Conservation (phyloP, 192 early-diverging fungal species). For the Podila epicladia region DNA sequence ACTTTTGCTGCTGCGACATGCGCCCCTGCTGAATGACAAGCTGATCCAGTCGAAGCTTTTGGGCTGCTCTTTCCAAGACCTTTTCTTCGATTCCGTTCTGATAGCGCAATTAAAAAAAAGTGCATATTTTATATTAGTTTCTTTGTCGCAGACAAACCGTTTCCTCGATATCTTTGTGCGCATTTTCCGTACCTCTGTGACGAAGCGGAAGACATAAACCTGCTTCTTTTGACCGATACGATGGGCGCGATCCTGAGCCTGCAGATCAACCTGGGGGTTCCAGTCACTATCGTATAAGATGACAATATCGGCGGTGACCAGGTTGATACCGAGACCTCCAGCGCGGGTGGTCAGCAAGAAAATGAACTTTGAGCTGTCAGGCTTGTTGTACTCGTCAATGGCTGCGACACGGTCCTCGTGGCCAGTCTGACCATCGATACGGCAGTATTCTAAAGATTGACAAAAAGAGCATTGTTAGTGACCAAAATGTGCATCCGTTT, state of each 20-base stretch:
- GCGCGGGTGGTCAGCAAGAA: conserved; percentile 97
- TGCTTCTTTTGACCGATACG: conserved; percentile 99
- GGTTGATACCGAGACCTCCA: conserved; percentile 97
- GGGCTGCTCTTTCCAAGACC: conserved; percentile 95
- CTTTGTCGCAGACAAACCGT: background rate
- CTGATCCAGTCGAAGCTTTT: conserved; percentile 96
- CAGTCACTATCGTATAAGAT: conserved; percentile 97
- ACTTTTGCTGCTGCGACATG: conserved; percentile 74
- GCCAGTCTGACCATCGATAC: conserved; percentile 95
- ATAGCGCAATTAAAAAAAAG: background rate
- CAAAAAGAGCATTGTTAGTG: background rate
- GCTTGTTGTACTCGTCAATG: conserved; percentile 95
- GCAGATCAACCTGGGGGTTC: conserved; percentile 92
- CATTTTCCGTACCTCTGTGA: conserved; percentile 77
- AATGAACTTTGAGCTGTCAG: conserved; percentile 92
- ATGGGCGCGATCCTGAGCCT: conserved; percentile 98
- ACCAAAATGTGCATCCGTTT: background rate
- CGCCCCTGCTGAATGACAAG: conserved; percentile 99
- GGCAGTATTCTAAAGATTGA: conserved; percentile 77
- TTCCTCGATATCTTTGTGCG: background rate
- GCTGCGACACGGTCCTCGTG: conserved; percentile 93
- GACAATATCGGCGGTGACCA: conserved; percentile 96
- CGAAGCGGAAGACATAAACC: conserved; percentile 95
- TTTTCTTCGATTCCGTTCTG: conserved; percentile 97
- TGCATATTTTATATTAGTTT: background rate